Evolutionary conservation across 495 filamentous ascomycete genomes (phyloP).

Genomic region (Opeltia flavorubescens): DNA sequence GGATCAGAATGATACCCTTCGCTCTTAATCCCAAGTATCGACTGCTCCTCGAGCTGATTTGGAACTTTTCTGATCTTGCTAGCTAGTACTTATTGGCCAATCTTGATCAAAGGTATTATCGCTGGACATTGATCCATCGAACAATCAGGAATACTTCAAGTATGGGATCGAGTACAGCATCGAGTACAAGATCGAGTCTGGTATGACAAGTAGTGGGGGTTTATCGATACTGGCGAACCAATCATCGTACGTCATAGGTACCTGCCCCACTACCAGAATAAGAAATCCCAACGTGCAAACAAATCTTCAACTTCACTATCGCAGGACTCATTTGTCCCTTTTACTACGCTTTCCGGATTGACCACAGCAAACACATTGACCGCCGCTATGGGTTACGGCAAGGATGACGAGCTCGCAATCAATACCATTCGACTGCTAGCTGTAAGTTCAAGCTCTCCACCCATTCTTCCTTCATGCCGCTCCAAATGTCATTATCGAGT

Average conservation of each 20-base stretch:
- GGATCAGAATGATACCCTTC: too few relatives aligned
- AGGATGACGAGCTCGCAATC: slow-evolving; percentile 77
- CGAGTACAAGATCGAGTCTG: too few relatives aligned
- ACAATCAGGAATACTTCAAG: too few relatives aligned
- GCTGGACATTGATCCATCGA: too few relatives aligned
- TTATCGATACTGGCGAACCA: background rate
- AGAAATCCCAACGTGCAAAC: background rate
- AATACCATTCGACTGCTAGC: slow-evolving; percentile 96
- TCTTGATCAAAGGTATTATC: too few relatives aligned
- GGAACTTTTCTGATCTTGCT: too few relatives aligned
- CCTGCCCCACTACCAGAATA: background rate
- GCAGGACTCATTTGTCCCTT: background rate
- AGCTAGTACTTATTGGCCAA: too few relatives aligned
- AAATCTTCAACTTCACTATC: background rate
- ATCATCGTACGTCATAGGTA: background rate
- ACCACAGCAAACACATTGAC: background rate
- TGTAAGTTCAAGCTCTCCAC: slow-evolving; percentile 40
- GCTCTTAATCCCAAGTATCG: too few relatives aligned
- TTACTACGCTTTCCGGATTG: background rate
- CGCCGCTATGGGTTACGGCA: slow-evolving; percentile 70
- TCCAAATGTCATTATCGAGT: background rate
- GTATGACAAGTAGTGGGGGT: too few relatives aligned
- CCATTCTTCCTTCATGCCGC: background rate
- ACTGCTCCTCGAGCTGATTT: too few relatives aligned
- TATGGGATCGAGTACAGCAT: background rate